Conservation (phyloP, 2,329 filamentous ascomycete genomes). For the Stemphylium vesicarium region DNA sequence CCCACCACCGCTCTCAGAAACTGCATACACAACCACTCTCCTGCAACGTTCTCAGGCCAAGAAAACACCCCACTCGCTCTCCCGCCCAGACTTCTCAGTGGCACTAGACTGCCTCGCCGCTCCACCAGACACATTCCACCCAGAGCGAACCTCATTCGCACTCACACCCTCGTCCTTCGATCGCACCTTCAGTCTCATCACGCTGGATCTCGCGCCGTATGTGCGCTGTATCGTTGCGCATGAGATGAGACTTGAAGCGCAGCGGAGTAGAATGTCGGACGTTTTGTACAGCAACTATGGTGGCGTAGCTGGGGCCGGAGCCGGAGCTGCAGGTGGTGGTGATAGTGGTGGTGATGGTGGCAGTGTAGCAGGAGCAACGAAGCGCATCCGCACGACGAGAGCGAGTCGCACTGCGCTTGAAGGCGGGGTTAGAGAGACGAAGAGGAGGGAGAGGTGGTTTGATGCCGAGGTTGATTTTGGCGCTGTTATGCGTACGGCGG, state of each 20-base stretch:
- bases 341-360: too few species aligned
- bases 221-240: constrained; percentile 83
- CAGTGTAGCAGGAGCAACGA: too few species aligned
- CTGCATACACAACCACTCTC: constrained; percentile 33
- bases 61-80: constrained; percentile 29
- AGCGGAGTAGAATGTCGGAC: constrained; percentile 63
- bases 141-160: constrained; percentile 45
- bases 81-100: constrained; percentile 50
- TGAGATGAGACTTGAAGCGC: constrained; percentile 73
- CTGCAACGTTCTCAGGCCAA: constrained; percentile 36
- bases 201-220: constrained; percentile 84
- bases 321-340: too few species aligned
- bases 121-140: constrained; percentile 35
- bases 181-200: constrained; percentile 68
- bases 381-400: constrained; percentile 65
- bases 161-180: constrained; percentile 79
- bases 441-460: constrained; percentile 77
- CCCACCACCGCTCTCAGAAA: constrained; percentile 17
- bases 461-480: constrained; percentile 64
- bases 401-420: constrained; percentile 79
- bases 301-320: too few species aligned
- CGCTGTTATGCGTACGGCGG: constrained; percentile 68
- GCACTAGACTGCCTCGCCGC: constrained; percentile 61
- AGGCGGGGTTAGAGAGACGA: constrained; percentile 70
- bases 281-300: neutral